Evolutionary conservation across 257 asterid genomes (phyloP).

Genomic region (Solanum virginianum): DNA sequence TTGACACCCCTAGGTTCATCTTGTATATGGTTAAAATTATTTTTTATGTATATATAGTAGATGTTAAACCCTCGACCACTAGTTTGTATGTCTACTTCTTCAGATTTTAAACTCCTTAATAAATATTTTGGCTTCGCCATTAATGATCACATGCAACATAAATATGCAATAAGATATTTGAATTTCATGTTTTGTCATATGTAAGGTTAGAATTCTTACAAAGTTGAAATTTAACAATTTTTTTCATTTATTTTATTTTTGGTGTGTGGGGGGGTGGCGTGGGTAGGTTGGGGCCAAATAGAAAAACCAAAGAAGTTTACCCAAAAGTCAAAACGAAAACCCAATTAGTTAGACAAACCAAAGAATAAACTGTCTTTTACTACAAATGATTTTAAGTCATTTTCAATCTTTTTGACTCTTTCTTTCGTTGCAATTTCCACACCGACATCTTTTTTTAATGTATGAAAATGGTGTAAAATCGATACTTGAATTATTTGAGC

Average conservation of each 20-base stretch:
- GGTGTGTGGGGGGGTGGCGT: not conserved
- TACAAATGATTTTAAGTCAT: not conserved
- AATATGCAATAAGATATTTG: not conserved
- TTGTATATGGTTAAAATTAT: too few relatives aligned
- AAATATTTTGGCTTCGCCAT: too few relatives aligned
- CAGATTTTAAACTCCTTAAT: too few relatives aligned
- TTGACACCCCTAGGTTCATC: too few relatives aligned
- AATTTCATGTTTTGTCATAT: not conserved
- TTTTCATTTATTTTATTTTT: not conserved
- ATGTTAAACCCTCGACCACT: too few relatives aligned
- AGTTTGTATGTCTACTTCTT: too few relatives aligned
- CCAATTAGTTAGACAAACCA: not conserved
- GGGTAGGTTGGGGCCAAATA: not conserved
- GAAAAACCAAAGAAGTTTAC: not conserved
- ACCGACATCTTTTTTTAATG: not conserved
- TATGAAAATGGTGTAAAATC: not conserved
- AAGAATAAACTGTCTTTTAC: not conserved
- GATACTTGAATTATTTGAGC: not conserved
- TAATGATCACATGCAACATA: too few relatives aligned
- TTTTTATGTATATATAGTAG: too few relatives aligned
- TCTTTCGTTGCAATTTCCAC: not conserved
- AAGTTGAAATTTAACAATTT: not conserved
- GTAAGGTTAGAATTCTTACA: not conserved
- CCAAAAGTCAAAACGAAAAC: not conserved
- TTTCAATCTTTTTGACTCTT: not conserved